These are phyloP conservation scores for Fusarium pseudoanthophilum DNA, from an alignment of 2,329 filamentous ascomycete species.

Conservation along the genomic window DNA sequence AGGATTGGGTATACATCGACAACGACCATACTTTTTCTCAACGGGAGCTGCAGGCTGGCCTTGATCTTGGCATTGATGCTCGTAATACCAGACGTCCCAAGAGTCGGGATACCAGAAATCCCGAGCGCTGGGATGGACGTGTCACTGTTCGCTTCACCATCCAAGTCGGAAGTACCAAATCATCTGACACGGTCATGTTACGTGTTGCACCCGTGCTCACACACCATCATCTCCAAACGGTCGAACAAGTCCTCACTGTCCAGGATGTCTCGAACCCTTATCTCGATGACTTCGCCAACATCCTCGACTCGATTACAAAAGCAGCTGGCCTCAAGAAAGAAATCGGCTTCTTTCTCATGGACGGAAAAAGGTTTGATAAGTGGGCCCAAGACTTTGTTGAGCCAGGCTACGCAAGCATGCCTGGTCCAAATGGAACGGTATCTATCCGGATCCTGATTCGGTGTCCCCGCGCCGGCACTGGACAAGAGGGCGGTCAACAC, in stretches of 20 bases:
- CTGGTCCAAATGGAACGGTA: constrained; percentile 48
- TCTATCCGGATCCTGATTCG: constrained; percentile 47
- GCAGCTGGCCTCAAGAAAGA: background rate
- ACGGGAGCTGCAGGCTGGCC: constrained; percentile 41
- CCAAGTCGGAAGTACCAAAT: constrained; percentile 7
- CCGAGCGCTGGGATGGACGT: constrained; percentile 39
- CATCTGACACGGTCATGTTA: constrained; percentile 44
- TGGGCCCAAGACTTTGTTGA: constrained; percentile 55
- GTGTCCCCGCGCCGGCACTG: constrained; percentile 29
- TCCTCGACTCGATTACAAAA: background rate
- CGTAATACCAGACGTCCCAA: constrained; percentile 38
- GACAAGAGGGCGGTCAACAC: constrained; percentile 39
- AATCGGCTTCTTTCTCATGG: too few species aligned
- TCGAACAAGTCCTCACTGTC: constrained; percentile 35
- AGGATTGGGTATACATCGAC: constrained; percentile 41
- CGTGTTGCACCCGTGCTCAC: constrained; percentile 49
- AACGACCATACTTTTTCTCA: constrained; percentile 43
- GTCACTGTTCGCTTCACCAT: constrained; percentile 46
- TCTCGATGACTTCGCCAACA: background rate
- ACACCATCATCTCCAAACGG: constrained; percentile 50
- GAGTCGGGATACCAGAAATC: constrained; percentile 36
- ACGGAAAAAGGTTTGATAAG: background rate
- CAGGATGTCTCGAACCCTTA: background rate
- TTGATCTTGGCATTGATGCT: constrained; percentile 50
- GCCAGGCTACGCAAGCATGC: constrained; percentile 53